Evolutionary conservation across 257 asterid species (phyloP).

Genomic region (Nicotiana tabacum): DNA sequence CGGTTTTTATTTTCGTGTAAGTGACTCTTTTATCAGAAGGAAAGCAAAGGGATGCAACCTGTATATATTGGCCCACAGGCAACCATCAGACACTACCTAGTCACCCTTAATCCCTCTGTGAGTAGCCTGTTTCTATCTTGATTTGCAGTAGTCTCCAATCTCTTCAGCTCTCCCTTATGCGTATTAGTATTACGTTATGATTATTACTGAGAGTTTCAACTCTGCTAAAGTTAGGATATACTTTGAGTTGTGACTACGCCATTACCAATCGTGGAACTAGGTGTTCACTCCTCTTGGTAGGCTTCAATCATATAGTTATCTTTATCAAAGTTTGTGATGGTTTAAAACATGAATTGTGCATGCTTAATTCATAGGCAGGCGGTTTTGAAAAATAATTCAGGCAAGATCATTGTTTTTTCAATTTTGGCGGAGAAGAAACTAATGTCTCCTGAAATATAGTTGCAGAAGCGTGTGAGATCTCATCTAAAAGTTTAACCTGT

Average conservation of each 20-base stretch:
- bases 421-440: background rate
- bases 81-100: background rate
- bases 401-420: background rate
- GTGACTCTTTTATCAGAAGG: background rate
- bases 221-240: background rate
- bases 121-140: background rate
- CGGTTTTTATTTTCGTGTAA: background rate
- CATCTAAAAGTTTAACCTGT: background rate
- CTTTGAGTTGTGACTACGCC: background rate
- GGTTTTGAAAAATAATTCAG: background rate
- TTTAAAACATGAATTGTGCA: background rate
- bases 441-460: background rate
- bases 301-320: too few relatives aligned
- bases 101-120: background rate
- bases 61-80: background rate
- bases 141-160: background rate
- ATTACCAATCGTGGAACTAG: background rate
- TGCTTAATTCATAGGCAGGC: background rate
- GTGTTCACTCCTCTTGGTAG: too few relatives aligned
- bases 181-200: background rate
- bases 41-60: background rate
- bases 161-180: background rate
- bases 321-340: background rate
- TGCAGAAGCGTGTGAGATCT: background rate
- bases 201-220: background rate